Evolutionary conservation across 2,329 filamentous ascomycete species (phyloP).

Genomic region (Spiromastix sp.): DNA sequence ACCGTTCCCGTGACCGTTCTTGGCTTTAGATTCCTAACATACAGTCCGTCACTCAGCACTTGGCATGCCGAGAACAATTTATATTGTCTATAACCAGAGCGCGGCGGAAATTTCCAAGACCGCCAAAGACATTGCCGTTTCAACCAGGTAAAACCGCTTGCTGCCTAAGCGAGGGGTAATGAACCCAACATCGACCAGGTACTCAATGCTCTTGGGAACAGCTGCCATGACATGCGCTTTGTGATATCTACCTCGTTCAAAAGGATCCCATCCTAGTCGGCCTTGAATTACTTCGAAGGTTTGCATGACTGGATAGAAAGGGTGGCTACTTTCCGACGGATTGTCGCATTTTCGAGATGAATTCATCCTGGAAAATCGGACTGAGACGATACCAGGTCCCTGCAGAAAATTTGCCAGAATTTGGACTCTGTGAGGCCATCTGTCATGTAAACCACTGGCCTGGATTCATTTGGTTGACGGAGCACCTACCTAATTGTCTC

Average conservation of each 20-base stretch:
- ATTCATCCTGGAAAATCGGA: background rate
- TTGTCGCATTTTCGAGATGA: slow-evolving; percentile 3
- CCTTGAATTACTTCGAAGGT: slow-evolving; percentile 6
- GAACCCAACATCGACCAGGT: background rate
- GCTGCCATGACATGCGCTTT: no score
- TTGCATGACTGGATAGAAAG: slow-evolving; percentile 8
- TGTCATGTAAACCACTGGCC: background rate
- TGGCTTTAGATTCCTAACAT: no score
- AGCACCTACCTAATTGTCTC: no score
- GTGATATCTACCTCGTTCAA: background rate
- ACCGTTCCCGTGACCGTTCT: no score
- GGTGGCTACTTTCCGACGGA: slow-evolving; percentile 4
- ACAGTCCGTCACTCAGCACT: no score
- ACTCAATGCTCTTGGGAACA: background rate
- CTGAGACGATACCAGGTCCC: background rate
- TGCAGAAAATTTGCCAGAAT: background rate
- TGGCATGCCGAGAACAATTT: no score
- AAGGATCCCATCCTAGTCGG: background rate
- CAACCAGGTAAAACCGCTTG: no score
- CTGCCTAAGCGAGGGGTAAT: no score
- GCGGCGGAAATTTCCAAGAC: no score
- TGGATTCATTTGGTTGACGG: background rate
- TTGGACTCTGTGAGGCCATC: background rate
- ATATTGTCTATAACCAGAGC: no score
- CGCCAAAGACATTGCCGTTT: no score